Base-by-base conservation (phyloP, 2,329 filamentous ascomycete genomes). In the Alternaria incomplexa region DNA sequence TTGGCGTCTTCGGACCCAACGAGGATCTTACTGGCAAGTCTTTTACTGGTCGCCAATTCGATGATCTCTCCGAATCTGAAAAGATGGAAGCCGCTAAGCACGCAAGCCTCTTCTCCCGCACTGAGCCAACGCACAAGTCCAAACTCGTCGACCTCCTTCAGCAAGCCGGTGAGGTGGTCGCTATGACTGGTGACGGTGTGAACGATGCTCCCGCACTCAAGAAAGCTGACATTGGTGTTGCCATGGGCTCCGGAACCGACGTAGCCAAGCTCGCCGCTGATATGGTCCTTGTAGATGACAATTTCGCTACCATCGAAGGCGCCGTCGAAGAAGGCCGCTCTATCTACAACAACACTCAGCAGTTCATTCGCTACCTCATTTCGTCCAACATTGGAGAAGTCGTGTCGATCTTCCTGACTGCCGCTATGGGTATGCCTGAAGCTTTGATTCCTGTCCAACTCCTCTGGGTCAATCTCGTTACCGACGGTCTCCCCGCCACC, bases 291-390 rank as follows among this genome's bases (percentile, higher is more conserved):
- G 93, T 94, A 25, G 96, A 99, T 82, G 93, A 97, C 83, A 99
- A 99, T 85, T 99, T 99, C 81, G 96, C 96, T 65, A 99, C 96
- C 4, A 99, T 99, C 71, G 93, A 97, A 80, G 86, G 93, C 59
- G 96, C 96, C 53, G 94, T 99, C 67, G 96, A 99, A 80, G 96
- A 99, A 83, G 96, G 96, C 57, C 91, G 96, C 66, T 94, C 94
- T 67, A 99, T 99, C 83, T 99, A 97, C 88, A 98, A 96, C 90
- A 99, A 99, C 86, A 99, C 96, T 6, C 96, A 99, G 80, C 96
- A 99, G 80, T 99, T 99, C 82, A 99, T 99, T 82, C 93, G 96
- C 53, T 99, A 99, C 81, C 88, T 99, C 65, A 99, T 99, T 80
- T 98, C 95, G 9, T 98, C 95, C 68, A 99, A 99, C 84, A 99